Percentiles rank a stretch among this genome's conserved stretches.
Conservation (phyloP, 345 rosid genomes). For the Citrus glauca region DNA sequence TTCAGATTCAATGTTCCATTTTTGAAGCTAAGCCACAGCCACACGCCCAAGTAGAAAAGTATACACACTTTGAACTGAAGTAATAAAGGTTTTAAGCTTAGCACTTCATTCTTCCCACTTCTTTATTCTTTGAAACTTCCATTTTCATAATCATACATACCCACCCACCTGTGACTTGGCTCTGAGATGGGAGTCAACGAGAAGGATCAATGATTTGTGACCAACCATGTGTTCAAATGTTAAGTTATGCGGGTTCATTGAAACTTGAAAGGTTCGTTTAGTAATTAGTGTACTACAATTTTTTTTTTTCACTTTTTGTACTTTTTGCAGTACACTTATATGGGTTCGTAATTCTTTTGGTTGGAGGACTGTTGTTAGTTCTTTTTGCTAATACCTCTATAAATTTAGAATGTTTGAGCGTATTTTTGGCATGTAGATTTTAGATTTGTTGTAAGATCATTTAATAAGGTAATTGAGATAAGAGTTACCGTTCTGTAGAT, state of each 20-base stretch:
- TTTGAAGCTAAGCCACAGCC: too few species aligned
- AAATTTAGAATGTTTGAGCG: background rate
- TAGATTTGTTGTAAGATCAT: background rate
- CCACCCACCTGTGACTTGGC: background rate
- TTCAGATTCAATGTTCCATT: too few species aligned
- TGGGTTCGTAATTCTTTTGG: background rate
- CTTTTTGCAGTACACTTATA: slow-evolving; percentile 28
- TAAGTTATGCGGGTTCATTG: too few species aligned
- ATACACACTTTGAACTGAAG: background rate
- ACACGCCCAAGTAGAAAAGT: background rate
- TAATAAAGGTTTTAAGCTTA: background rate
- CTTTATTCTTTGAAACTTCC: background rate
- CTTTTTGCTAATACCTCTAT: background rate
- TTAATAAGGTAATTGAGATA: background rate
- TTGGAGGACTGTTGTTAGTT: slow-evolving; percentile 3
- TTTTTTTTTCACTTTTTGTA: slow-evolving; percentile 10
- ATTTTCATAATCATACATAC: background rate
- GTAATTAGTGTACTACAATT: slow-evolving; percentile 26
- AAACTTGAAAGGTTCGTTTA: background rate
- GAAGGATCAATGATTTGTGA: slow-evolving; percentile 3
- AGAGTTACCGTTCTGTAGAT: background rate
- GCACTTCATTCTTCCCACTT: background rate
- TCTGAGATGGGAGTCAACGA: slow-evolving; percentile 2
- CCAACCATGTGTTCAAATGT: slow-evolving; percentile 7
- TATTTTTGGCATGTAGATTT: background rate